Percentiles rank a stretch among this genome's conserved stretches.
These are phyloP conservation scores for Lotmaria passim DNA, from an alignment of 208 protist genomes.

Conservation along the genomic window DNA sequence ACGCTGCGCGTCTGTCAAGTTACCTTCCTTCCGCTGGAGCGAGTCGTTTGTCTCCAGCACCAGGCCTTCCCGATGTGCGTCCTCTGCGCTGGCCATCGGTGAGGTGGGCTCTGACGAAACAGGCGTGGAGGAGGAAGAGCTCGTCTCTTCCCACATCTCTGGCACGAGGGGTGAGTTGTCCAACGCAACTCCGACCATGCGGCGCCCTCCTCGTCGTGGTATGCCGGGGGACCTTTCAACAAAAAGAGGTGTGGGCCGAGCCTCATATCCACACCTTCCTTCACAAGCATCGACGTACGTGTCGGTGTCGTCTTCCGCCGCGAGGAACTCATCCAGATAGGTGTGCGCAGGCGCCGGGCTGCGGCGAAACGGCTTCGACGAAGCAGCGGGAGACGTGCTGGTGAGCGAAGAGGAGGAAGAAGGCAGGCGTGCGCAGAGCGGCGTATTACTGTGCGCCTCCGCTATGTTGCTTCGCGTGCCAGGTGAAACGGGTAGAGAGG, in stretches of 20 bases:
- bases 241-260: too few species aligned
- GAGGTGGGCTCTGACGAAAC: background rate
- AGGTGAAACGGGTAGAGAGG: background rate
- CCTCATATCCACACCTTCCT: too few species aligned
- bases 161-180: slow-evolving; percentile 27
- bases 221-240: background rate
- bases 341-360: slow-evolving; percentile 14
- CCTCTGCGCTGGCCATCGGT: background rate
- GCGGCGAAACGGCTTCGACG: slow-evolving; percentile 7
- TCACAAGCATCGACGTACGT: background rate
- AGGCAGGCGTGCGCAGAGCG: background rate
- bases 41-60: too few species aligned
- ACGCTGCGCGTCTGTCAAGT: background rate
- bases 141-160: slow-evolving; percentile 36
- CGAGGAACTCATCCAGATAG: slow-evolving; percentile 34
- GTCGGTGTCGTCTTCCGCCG: slow-evolving; percentile 6
- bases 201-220: background rate
- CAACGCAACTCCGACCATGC: slow-evolving; percentile 10
- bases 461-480: background rate
- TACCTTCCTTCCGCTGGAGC: too few species aligned
- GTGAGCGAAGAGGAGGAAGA: too few species aligned
- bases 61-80: background rate
- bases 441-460: background rate
- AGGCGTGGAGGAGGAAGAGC: slow-evolving; percentile 14
- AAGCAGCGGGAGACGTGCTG: too few species aligned